Percentiles rank a stretch among this genome's conserved stretches.
phyloP scores from a whole-genome alignment of 176 grass and related monocot species.

The Avena sativa region DNA sequence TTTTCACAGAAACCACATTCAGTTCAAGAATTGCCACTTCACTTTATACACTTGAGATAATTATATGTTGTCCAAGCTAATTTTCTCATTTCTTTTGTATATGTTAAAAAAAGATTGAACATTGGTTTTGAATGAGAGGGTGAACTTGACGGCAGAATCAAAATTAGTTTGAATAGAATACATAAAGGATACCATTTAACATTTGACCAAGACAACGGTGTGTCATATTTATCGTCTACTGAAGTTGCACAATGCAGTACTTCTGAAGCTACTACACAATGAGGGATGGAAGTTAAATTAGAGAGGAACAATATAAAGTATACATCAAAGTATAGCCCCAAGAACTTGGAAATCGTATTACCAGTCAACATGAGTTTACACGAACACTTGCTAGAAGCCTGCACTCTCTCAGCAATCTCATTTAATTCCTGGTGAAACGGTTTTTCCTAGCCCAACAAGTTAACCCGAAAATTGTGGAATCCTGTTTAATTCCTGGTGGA shows the following conservation, averaged over 20 bases:
- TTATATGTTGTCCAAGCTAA: too few species aligned
- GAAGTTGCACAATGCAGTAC: neutral
- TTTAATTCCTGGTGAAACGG: slow-evolving; percentile 45
- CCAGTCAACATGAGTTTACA: slow-evolving; percentile 49
- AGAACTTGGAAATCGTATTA: neutral
- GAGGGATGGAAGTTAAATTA: neutral
- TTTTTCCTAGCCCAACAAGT: neutral
- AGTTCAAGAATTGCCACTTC: neutral
- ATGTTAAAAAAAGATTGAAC: too few species aligned
- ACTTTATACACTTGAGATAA: neutral
- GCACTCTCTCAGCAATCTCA: slow-evolving; percentile 40
- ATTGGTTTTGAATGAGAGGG: neutral
- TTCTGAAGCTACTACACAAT: neutral
- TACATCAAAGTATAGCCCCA: neutral
- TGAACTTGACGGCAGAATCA: neutral
- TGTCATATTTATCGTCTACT: neutral
- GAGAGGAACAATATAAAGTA: neutral
- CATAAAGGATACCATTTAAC: neutral
- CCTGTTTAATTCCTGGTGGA: too few species aligned
- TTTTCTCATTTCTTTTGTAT: too few species aligned
- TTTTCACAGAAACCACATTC: neutral
- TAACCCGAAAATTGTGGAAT: too few species aligned
- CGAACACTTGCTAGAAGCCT: slow-evolving; percentile 22
- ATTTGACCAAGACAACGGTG: neutral
- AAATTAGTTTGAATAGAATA: neutral